Evolutionary conservation across 2,329 filamentous ascomycete genomes (phyloP), one percentile per base, ranked within the genome.

Genomic region (Tothia fuscella): DNA sequence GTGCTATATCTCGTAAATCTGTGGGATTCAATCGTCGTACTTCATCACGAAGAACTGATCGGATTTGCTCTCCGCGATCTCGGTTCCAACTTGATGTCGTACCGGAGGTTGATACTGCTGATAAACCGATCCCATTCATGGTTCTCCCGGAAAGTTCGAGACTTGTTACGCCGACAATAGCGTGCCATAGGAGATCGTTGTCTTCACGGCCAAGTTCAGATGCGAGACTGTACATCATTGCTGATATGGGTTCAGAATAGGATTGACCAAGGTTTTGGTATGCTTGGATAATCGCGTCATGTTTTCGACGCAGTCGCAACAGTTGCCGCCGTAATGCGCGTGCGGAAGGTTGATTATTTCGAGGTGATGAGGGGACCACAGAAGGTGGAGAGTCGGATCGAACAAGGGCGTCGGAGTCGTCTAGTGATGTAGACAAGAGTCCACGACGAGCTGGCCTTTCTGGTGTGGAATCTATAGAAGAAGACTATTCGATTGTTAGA

Each of bases 191-290:
- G 17, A 96, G 70, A 53, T 98, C 88, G 53, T 96, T 98, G 59
- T 96, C 89, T 68, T 96, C 91, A 41, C 88, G 82, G 47, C 91
- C 91, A 5, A 98, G 75, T 56, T 96, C 91, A 1, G 88, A 94
- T 1, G 89, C 91, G 12, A 98, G 70, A 1, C 87, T 93, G 61
- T 96, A 98, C 55, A 95, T 76, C 65, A 96, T 80, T 1, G 88
- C 93, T 0, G 88, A 91, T 42, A 96, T 84, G 1, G 91, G 91
- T 57, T 98, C 91, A 0, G 89, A 89, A 56, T 93, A 95, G 2
- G 87, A 93, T 3, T 84, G 80, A 30, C 91, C 91, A 22, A 85
- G 72, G 21, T 78, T 74, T 63, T 96, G 95, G 62, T 98, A 96
- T 48, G 76, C 72, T 38, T 82, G 76, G 28, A 96, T 67, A 1